Evolutionary conservation across 75 land plant species (phyloP).

Genomic region (Picea glauca): DNA sequence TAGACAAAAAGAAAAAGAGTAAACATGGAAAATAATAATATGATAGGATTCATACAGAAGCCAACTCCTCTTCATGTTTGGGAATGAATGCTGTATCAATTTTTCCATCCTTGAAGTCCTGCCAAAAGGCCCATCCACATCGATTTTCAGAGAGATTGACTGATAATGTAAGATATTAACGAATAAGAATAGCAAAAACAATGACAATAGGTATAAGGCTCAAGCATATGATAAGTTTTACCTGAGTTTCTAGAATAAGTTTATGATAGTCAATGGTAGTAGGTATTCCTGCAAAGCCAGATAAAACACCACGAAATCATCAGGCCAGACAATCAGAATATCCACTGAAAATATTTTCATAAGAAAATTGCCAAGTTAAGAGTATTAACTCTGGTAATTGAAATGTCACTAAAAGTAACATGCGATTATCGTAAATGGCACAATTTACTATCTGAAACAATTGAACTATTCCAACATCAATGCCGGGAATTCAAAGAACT

Average conservation of each 20-base stretch:
- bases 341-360: neutral
- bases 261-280: constrained; percentile 97
- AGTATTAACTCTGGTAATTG: neutral
- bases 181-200: neutral
- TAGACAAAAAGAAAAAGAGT: neutral
- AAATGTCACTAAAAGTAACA: no score
- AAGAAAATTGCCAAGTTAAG: no score
- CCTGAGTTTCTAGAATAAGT: constrained; percentile 84
- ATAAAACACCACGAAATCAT: neutral
- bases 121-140: constrained; percentile 9
- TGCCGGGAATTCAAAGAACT: neutral
- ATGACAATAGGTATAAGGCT: neutral
- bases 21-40: neutral
- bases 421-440: neutral
- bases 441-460: neutral
- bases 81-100: constrained; percentile 98
- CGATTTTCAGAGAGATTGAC: neutral
- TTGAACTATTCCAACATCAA: neutral
- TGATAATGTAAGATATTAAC: neutral
- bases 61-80: constrained; percentile 88
- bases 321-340: neutral
- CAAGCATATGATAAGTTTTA: neutral
- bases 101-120: constrained; percentile 97
- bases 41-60: constrained; percentile 42
- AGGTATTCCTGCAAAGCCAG: constrained; percentile 58